These are phyloP conservation scores for Daldinia sp. DNA, from an alignment of 2,329 filamentous ascomycete genomes.

Conservation along the genomic window DNA sequence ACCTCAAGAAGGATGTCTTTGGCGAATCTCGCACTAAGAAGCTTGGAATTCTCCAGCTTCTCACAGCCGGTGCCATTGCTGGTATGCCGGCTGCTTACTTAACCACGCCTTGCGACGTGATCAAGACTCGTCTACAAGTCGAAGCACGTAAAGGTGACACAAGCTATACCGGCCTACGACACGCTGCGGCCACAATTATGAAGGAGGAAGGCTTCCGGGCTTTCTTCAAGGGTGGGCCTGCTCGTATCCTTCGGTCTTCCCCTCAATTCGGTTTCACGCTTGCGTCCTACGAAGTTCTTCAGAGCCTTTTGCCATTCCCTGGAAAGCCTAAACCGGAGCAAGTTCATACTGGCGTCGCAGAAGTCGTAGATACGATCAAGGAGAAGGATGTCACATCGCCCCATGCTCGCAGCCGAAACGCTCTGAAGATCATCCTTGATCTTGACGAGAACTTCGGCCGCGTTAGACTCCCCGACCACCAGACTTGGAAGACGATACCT, in stretches of 20 bases:
- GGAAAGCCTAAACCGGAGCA: slow-evolving; percentile 67
- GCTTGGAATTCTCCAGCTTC: slow-evolving; percentile 88
- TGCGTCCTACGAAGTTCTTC: slow-evolving; percentile 92
- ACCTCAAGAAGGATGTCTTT: slow-evolving; percentile 93
- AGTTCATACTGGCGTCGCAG: slow-evolving; percentile 69
- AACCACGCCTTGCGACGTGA: slow-evolving; percentile 97
- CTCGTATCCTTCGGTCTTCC: slow-evolving; percentile 92
- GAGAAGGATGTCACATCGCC: slow-evolving; percentile 69
- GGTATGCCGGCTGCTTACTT: slow-evolving; percentile 94
- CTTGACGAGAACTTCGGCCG: slow-evolving; percentile 93
- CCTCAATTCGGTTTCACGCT: slow-evolving; percentile 99
- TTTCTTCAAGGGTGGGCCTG: slow-evolving; percentile 98
- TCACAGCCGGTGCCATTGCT: slow-evolving; percentile 93
- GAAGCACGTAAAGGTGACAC: slow-evolving; percentile 96
- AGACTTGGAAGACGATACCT: slow-evolving; percentile 67
- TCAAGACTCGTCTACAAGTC: slow-evolving; percentile 98
- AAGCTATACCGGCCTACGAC: slow-evolving; percentile 85
- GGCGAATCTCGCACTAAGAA: slow-evolving; percentile 90
- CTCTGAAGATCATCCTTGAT: slow-evolving; percentile 94
- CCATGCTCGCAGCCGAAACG: slow-evolving; percentile 79
- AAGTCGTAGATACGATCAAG: slow-evolving; percentile 72
- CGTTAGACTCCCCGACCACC: slow-evolving; percentile 68
- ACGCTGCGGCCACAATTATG: slow-evolving; percentile 85
- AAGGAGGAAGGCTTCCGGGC: slow-evolving; percentile 90
- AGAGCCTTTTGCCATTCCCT: slow-evolving; percentile 83